A percentile compares a stretch with the other conserved stretches of the same genome.
These are phyloP conservation scores for Codiaeum variegatum DNA, from an alignment of 441 rosid species.

Conservation along the genomic window DNA sequence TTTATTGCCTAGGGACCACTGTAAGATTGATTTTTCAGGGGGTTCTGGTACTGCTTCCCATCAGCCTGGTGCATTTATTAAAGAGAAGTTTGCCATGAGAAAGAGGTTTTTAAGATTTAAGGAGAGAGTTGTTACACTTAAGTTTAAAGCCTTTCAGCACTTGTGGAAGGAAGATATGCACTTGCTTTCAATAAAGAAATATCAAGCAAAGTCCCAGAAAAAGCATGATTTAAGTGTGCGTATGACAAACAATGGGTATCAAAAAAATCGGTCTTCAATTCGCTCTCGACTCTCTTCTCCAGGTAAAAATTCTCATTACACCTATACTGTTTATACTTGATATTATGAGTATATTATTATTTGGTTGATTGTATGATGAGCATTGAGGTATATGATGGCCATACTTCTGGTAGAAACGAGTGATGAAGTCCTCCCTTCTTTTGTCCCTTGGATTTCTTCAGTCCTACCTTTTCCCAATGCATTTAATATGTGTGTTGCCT, in stretches of 20 bases:
- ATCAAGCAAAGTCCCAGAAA: constrained; percentile 60
- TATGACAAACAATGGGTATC: constrained; percentile 40
- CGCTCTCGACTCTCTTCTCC: constrained; percentile 64
- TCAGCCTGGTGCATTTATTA: constrained; percentile 37
- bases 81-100: constrained; percentile 47
- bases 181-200: constrained; percentile 47
- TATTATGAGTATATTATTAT: not conserved
- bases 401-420: not conserved
- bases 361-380: not conserved
- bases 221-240: constrained; percentile 58
- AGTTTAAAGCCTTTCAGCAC: constrained; percentile 71
- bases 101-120: constrained; percentile 50
- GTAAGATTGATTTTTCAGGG: constrained; percentile 32
- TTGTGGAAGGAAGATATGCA: constrained; percentile 86
- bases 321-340: not conserved
- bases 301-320: constrained; percentile 38
- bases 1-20: constrained; percentile 44
- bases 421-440: not conserved
- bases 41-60: constrained; percentile 23
- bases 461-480: not conserved
- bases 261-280: constrained; percentile 60
- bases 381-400: not conserved
- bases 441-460: not conserved
- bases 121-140: constrained; percentile 75
- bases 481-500: not conserved